A percentile compares a stretch with the other conserved stretches of the same genome.
phyloP scores from a whole-genome alignment of 2,329 filamentous ascomycete species.

The Thelonectria discophora region DNA sequence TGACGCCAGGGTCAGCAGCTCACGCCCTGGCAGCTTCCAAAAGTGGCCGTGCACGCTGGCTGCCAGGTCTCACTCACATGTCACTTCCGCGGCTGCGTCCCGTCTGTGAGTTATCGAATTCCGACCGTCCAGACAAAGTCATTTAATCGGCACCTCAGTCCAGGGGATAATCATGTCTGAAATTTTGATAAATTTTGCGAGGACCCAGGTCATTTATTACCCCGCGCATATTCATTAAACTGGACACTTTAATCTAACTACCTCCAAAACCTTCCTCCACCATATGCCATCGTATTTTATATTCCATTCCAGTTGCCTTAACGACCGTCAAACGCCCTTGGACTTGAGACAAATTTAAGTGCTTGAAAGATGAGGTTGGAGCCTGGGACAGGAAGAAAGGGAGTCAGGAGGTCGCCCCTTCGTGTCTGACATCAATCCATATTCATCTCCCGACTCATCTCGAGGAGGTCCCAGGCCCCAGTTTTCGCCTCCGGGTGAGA shows the following conservation, averaged over 20 bases:
- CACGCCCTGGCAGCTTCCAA: constrained; percentile 7
- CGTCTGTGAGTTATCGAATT: constrained; percentile 8
- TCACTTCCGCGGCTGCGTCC: constrained; percentile 12
- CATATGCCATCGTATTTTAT: background rate
- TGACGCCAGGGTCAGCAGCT: constrained; percentile 27
- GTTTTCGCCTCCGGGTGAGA: constrained; percentile 7
- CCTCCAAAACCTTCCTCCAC: background rate
- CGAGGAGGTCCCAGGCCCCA: background rate
- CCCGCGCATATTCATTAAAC: constrained; percentile 17
- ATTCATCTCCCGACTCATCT: constrained; percentile 1
- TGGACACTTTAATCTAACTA: constrained; percentile 8
- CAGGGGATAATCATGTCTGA: background rate
- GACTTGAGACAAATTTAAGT: background rate
- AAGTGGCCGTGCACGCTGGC: constrained; percentile 6
- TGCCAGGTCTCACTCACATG: too few species aligned
- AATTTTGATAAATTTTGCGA: background rate
- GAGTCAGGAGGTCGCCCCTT: background rate
- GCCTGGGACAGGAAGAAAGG: constrained; percentile 1
- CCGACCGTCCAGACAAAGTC: constrained; percentile 11
- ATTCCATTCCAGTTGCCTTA: background rate
- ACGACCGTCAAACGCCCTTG: constrained; percentile 15
- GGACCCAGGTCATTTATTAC: constrained; percentile 6
- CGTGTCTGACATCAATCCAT: background rate
- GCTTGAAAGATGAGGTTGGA: background rate
- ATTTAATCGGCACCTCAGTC: background rate